Evolutionary conservation across 208 protist species (phyloP), one percentile per base, ranked within the genome.

Genomic region (Angomonas ambiguus): DNA sequence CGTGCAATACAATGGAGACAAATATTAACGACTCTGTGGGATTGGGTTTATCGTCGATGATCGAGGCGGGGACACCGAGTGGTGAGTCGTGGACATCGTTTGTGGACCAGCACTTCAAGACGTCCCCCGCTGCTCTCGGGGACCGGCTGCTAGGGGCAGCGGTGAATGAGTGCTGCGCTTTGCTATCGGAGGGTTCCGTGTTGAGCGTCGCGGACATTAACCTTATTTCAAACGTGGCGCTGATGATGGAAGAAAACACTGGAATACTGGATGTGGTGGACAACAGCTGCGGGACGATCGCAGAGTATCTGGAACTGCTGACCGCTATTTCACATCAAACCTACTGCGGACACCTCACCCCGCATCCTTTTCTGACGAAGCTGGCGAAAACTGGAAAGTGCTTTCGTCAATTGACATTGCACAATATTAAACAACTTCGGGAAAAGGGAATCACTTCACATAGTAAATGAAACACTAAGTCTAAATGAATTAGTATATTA

Each of bases 121-220:
- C 55, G 57, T 31, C 74, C 22, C 38, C 51, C 10, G 82, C 77
- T 0, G 69, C 69, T 10, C 31, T 59, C 0, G 77, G 80, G 0
- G 75, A 86, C 58, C 74, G 80, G 34, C 81, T 94, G 32, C 58
- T 90, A 13, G 79, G 76, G 3, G 85, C 77, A 18, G 77, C 91
- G 22, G 67, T 89, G 20, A 88, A 89, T 64, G 80, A 69, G 49
- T 76, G 74, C 57, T 88, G 78, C 31, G 80, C 79, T 34, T 41
- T 94, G 41, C 74, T 94, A 0, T 59, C 72, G 20, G 67, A 69
- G 8, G 77, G 76, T 2, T 67, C 71, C 27, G 65, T 94, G 32
- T 72, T 64, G 11, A 67, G 51, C n/a, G 71, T 62, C 8, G 72
- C 55, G 4, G 88, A 91, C 42, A 60, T 85, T 2, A 87, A 91